Evolutionary conservation across 192 early-diverging fungal species (phyloP).

Genomic region (Gaertneriomyces semiglobifer): DNA sequence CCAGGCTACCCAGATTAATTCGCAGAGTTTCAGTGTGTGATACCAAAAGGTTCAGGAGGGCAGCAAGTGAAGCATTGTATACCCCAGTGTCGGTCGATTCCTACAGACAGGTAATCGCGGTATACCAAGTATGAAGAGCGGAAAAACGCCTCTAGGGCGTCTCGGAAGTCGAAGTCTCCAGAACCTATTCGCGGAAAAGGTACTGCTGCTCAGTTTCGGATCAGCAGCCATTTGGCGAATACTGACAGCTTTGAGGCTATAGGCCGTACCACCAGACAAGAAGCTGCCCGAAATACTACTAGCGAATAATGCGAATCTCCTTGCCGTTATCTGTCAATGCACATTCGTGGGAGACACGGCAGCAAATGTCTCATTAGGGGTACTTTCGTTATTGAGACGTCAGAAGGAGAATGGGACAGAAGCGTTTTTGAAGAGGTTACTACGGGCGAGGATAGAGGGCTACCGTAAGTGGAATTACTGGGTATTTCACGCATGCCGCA

Average conservation of each 20-base stretch:
- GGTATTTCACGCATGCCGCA: neutral
- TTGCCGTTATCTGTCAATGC: slow-evolving; percentile 39
- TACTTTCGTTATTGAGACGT: slow-evolving; percentile 32
- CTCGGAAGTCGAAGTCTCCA: too few species aligned
- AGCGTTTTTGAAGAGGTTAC: slow-evolving; percentile 39
- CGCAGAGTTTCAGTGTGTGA: too few species aligned
- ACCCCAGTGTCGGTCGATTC: too few species aligned
- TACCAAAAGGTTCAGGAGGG: too few species aligned
- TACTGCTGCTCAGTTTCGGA: too few species aligned
- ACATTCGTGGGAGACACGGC: slow-evolving; percentile 44
- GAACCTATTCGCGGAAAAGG: too few species aligned
- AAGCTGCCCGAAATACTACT: slow-evolving; percentile 24
- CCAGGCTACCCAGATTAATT: too few species aligned
- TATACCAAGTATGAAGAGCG: too few species aligned
- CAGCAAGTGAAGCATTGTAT: too few species aligned
- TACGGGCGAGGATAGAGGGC: slow-evolving; percentile 28
- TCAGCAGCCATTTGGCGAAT: too few species aligned
- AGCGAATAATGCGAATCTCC: slow-evolving; percentile 33
- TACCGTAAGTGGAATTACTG: slow-evolving; percentile 27
- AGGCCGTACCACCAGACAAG: slow-evolving; percentile 3
- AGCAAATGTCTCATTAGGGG: slow-evolving; percentile 35
- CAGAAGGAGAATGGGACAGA: slow-evolving; percentile 28
- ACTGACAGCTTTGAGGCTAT: neutral
- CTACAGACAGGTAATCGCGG: too few species aligned
- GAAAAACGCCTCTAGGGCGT: too few species aligned